Percentiles rank a stretch among this genome's conserved stretches.
These are phyloP conservation scores for Ambrosia trifida DNA, from an alignment of 129 eudicot genomes.

Conservation along the genomic window DNA sequence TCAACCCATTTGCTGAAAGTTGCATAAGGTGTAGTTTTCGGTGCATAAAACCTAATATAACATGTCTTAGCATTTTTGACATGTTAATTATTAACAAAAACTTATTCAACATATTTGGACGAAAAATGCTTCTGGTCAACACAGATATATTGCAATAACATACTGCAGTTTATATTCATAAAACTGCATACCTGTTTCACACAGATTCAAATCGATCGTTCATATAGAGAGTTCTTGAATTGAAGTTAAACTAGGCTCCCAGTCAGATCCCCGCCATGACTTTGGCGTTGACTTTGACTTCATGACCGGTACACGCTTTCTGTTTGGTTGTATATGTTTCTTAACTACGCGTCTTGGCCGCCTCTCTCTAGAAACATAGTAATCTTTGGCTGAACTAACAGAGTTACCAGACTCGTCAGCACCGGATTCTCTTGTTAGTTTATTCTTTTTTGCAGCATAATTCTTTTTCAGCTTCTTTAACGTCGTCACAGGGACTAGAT, in stretches of 20 bases:
- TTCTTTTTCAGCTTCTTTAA: slow-evolving; percentile 57
- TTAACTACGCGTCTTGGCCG: slow-evolving; percentile 25
- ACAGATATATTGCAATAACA: slow-evolving; percentile 19
- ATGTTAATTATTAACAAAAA: too few species aligned
- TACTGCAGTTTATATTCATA: slow-evolving; percentile 7
- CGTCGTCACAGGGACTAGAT: slow-evolving; percentile 48
- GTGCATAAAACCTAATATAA: too few species aligned
- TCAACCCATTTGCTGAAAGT: not conserved
- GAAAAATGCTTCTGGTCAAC: not conserved
- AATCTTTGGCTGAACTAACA: slow-evolving; percentile 43
- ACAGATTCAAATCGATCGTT: slow-evolving; percentile 16
- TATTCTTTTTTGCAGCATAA: slow-evolving; percentile 29
- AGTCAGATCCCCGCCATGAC: slow-evolving; percentile 41
- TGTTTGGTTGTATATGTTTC: slow-evolving; percentile 37
- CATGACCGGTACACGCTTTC: slow-evolving; percentile 39
- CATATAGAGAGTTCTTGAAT: slow-evolving; percentile 67
- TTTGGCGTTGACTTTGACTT: slow-evolving; percentile 43
- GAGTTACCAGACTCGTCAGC: slow-evolving; percentile 43
- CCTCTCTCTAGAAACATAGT: slow-evolving; percentile 44
- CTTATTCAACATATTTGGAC: too few species aligned
- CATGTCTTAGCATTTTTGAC: too few species aligned
- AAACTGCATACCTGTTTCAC: slow-evolving; percentile 29
- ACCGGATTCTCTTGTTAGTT: slow-evolving; percentile 20
- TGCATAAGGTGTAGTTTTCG: too few species aligned
- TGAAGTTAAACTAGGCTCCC: slow-evolving; percentile 79